Evolutionary conservation across 2,329 filamentous ascomycete genomes (phyloP), one percentile per base, ranked within the genome.

Genomic region (Alternaria sp.): DNA sequence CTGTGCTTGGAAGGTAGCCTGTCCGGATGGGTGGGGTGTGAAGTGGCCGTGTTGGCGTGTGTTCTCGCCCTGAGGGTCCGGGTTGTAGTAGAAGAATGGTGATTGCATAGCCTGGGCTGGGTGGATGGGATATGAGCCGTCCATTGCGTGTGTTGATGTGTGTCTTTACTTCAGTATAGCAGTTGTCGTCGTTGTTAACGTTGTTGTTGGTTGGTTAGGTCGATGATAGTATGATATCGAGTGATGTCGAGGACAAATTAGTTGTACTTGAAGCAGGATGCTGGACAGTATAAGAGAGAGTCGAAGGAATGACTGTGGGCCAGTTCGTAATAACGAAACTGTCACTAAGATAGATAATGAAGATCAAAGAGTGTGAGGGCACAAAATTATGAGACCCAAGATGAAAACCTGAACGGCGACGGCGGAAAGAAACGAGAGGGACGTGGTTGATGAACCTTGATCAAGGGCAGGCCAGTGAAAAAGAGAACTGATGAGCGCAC

Each of bases 71-170:
- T 87, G 89, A 66, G 89, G 85, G 70, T 95, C 91, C 67, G 91
- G 88, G 69, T 88, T 90, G 84, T 94, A 96, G 85, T 94, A 95
- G 86, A 91, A 94, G 84, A 93, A 96, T 60, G 91, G 84, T 67
- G 89, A 87, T 81, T 91, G 90, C 84, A 91, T 87, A 73, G 85
- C 79, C 79, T 82, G 79, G 69, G 81, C 66, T 59, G 80, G 76
- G 75, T 81, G 80, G 73, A 83, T 81, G 65, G 81, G 76, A 72
- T 85, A 85, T 86, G 87, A 73, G 80, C 86, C 79, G 75, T 92
- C 90, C 90, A 93, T 93, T 82, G 81, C 62, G 61, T 59, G 62
- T 72, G 64, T 65, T 58, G 52, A 51, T 18, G 49, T 59, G 53
- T 32, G 38, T 36, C 28, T 55, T 55, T 30, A 36, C 43, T 48